Evolutionary conservation across 805 yeast species (phyloP).

Genomic region (Metschnikowia kofuensis): DNA sequence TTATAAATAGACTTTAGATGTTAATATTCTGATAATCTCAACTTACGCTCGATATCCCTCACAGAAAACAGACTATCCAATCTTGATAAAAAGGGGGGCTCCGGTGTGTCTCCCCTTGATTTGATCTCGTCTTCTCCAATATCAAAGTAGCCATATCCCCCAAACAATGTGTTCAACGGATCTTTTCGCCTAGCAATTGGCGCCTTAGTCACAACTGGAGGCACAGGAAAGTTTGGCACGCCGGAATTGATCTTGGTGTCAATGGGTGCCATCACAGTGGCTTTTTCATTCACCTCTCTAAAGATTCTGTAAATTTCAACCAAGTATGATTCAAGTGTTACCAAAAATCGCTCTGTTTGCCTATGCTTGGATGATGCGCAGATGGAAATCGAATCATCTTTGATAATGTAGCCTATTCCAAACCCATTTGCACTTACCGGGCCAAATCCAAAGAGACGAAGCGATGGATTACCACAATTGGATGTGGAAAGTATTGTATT

Average conservation of each 20-base stretch:
- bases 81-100: constrained; percentile 44
- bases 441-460: constrained; percentile 57
- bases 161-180: constrained; percentile 38
- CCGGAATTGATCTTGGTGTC: constrained; percentile 23
- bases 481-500: constrained; percentile 63
- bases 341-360: constrained; percentile 54
- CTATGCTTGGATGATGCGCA: constrained; percentile 61
- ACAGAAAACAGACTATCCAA: constrained; percentile 39
- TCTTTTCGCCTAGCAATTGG: constrained; percentile 11
- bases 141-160: constrained; percentile 62
- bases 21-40: constrained; percentile 61
- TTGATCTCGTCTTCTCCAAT: constrained; percentile 52
- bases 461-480: constrained; percentile 60
- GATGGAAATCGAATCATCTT: constrained; percentile 48
- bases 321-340: constrained; percentile 49
- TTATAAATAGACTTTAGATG: neutral
- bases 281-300: constrained; percentile 21
- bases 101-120: constrained; percentile 58
- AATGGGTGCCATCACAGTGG: constrained; percentile 22
- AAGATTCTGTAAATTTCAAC: constrained; percentile 41
- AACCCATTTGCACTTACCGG: constrained; percentile 58
- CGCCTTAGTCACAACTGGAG: constrained; percentile 8
- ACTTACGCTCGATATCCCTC: constrained; percentile 62
- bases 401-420: constrained; percentile 55
- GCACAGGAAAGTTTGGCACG: neutral